Percentiles rank a stretch among this genome's conserved stretches.
These are phyloP conservation scores for Lactifluus piperatus DNA, from an alignment of 768 basidiomycete genomes.

Conservation along the genomic window DNA sequence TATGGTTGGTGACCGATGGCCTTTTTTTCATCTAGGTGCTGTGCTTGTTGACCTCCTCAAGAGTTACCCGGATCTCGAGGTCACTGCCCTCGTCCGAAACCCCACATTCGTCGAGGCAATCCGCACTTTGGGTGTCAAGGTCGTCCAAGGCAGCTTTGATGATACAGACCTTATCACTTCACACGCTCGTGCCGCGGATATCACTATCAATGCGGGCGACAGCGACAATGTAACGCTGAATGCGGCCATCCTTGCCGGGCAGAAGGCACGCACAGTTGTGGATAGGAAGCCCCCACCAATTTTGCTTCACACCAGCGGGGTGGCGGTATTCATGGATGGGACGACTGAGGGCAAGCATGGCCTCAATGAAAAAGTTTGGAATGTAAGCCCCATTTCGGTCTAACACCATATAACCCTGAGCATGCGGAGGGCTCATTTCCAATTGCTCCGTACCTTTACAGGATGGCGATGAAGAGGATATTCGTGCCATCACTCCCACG, in stretches of 20 bases:
- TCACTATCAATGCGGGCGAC: slow-evolving; percentile 4
- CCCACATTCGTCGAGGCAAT: not conserved
- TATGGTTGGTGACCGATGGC: not conserved
- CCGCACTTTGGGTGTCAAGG: not conserved
- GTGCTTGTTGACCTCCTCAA: slow-evolving; percentile 3
- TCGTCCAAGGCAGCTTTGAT: slow-evolving; percentile 6
- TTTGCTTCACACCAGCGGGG: slow-evolving; percentile 13
- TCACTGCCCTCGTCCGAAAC: slow-evolving; percentile 16
- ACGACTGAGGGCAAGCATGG: slow-evolving; percentile 8
- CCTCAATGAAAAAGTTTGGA: slow-evolving; percentile 3
- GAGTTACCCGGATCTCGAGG: not conserved
- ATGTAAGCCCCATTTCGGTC: not conserved
- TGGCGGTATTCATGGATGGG: slow-evolving; percentile 1
- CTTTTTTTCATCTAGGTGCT: not conserved
- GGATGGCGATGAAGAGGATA: slow-evolving; percentile 13
- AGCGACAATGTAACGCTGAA: slow-evolving; percentile 1
- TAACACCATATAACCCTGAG: too few species aligned
- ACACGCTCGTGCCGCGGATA: not conserved
- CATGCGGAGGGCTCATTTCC: not conserved
- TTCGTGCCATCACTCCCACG: slow-evolving; percentile 4
- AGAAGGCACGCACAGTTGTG: slow-evolving; percentile 1
- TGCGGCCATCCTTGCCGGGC: slow-evolving; percentile 7
- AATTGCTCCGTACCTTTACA: not conserved
- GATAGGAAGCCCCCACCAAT: not conserved
- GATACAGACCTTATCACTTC: not conserved